Conservation (phyloP, 495 filamentous ascomycete species). For the Podospora comata region DNA sequence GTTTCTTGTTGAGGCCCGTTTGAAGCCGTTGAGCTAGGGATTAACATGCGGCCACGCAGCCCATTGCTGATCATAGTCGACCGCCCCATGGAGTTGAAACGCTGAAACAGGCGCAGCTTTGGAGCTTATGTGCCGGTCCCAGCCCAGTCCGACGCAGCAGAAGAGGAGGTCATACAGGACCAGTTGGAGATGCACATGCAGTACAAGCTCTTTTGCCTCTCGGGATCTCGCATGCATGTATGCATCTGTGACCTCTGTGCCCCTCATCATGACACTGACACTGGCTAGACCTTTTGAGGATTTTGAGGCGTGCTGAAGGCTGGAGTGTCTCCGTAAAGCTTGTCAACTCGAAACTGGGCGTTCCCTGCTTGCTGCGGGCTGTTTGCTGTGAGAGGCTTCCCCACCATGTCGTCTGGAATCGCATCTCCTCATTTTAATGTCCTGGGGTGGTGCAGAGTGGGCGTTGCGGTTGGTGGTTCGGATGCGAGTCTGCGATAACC, state of each 20-base stretch:
- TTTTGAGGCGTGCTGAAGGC: neutral
- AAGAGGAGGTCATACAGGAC: conserved; percentile 5
- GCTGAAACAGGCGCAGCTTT: conserved; percentile 19
- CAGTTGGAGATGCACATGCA: conserved; percentile 4
- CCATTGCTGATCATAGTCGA: neutral
- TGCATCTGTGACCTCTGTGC: neutral
- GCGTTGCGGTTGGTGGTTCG: neutral
- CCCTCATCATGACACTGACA: neutral
- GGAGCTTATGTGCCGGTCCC: conserved; percentile 13
- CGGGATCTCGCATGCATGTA: neutral
- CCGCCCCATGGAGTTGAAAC: neutral
- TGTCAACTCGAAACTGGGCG: neutral
- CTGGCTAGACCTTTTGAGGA: no score
- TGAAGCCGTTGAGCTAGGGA: neutral
- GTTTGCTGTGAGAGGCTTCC: conserved; percentile 1
- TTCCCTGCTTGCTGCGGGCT: neutral
- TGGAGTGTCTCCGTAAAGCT: neutral
- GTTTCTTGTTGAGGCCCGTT: neutral
- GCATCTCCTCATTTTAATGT: conserved; percentile 4
- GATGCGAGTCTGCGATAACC: neutral
- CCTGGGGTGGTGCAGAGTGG: conserved; percentile 1
- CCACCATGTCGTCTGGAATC: conserved; percentile 1
- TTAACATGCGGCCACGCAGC: neutral
- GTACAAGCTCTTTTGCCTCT: neutral
- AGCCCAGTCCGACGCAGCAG: conserved; percentile 10